Percentiles rank a stretch among this genome's conserved stretches.
Evolutionary conservation across 768 basidiomycete species (phyloP).

Genomic region (Tylopilus intermedius): DNA sequence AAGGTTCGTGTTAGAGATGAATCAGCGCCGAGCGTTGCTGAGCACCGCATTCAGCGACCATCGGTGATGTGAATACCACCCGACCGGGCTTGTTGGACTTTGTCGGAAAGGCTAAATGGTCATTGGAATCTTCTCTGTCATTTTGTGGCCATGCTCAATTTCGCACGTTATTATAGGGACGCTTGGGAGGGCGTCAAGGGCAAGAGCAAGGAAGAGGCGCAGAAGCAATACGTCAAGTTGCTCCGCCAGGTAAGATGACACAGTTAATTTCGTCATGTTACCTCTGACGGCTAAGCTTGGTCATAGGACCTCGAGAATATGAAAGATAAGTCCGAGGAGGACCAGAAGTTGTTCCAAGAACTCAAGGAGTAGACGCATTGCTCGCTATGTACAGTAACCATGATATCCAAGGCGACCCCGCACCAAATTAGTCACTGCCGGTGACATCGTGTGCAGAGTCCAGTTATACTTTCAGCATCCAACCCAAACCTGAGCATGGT

Average conservation of each 20-base stretch:
- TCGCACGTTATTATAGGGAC: constrained; percentile 48
- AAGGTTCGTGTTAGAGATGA: constrained; percentile 47
- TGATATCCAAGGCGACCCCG: neutral
- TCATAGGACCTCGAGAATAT: constrained; percentile 52
- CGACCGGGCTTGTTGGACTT: constrained; percentile 82
- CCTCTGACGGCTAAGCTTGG: constrained; percentile 1
- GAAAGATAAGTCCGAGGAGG: constrained; percentile 40
- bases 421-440: neutral
- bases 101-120: constrained; percentile 89
- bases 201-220: constrained; percentile 64
- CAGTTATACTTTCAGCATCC: too few relatives aligned
- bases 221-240: constrained; percentile 67
- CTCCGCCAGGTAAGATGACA: constrained; percentile 55
- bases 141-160: neutral
- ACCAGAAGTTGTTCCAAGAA: constrained; percentile 52
- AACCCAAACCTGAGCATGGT: neutral
- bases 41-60: constrained; percentile 48
- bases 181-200: constrained; percentile 82
- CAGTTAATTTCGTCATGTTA: neutral
- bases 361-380: constrained; percentile 43
- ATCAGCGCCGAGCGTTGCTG: neutral
- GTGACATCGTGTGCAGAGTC: neutral
- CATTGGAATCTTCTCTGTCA: constrained; percentile 5
- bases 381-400: constrained; percentile 2
- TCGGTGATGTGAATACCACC: constrained; percentile 64